Percentiles rank a stretch among this genome's conserved stretches.
Conservation (phyloP, 2,329 filamentous ascomycete species). For the Xylariomycetidae sp. region DNA sequence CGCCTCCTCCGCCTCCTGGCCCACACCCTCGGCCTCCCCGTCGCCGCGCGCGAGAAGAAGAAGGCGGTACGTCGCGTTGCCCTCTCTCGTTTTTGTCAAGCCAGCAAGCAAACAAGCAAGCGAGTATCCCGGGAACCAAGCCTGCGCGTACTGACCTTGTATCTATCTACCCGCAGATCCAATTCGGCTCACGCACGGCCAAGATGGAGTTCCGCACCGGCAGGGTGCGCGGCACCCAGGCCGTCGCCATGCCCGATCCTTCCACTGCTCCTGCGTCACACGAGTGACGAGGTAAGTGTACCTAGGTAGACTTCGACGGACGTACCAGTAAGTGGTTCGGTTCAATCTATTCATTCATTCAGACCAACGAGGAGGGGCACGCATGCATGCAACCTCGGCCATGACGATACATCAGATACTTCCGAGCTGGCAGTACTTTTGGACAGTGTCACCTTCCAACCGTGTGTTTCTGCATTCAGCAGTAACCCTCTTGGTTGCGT, state of each 20-base stretch:
- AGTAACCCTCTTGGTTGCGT: constrained; percentile 38
- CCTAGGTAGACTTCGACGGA: not conserved
- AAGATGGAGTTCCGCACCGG: constrained; percentile 64
- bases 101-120: no score
- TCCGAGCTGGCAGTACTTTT: constrained; percentile 46
- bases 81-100: no score
- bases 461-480: constrained; percentile 44
- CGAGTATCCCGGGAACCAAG: no score
- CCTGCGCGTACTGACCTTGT: no score
- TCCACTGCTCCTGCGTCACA: constrained; percentile 3
- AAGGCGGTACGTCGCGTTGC: constrained; percentile 71
- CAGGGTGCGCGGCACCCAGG: constrained; percentile 61
- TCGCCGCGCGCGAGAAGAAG: constrained; percentile 83
- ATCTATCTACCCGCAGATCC: constrained; percentile 48
- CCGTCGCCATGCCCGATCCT: constrained; percentile 37
- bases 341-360: not conserved
- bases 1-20: constrained; percentile 73
- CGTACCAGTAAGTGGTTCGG: not conserved
- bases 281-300: constrained; percentile 5
- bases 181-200: constrained; percentile 76
- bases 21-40: constrained; percentile 62
- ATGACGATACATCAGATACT: constrained; percentile 73
- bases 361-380: not conserved
- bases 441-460: constrained; percentile 11
- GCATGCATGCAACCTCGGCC: constrained; percentile 37